Evolutionary conservation across 768 basidiomycete species (phyloP).

Genomic region (Mycena olivaceomarginata): DNA sequence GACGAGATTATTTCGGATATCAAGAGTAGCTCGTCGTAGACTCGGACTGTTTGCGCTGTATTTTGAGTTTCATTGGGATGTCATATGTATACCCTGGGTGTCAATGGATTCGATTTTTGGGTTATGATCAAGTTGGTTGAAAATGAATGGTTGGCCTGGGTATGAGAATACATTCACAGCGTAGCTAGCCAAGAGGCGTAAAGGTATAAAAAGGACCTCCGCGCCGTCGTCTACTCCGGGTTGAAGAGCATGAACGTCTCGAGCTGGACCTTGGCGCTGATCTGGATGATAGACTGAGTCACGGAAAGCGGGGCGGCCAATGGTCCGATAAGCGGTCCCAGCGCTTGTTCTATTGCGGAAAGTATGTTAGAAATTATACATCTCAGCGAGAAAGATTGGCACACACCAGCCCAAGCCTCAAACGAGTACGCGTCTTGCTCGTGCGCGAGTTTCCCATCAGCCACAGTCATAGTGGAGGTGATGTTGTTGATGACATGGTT

Average conservation of each 20-base stretch:
- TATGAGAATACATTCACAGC: too few species aligned
- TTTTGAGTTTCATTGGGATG: neutral
- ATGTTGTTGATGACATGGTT: constrained; percentile 33
- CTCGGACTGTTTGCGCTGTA: neutral
- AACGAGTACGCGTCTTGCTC: constrained; percentile 31
- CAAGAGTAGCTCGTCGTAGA: neutral
- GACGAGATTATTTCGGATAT: constrained; percentile 27
- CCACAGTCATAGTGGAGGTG: constrained; percentile 21
- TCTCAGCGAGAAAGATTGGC: neutral
- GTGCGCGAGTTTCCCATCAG: constrained; percentile 3
- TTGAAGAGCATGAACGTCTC: constrained; percentile 30
- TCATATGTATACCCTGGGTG: too few species aligned
- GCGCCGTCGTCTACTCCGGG: neutral
- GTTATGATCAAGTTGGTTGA: too few species aligned
- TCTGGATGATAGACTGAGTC: constrained; percentile 16
- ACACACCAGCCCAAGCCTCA: constrained; percentile 26
- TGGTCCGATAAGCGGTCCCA: constrained; percentile 20
- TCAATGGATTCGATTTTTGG: too few species aligned
- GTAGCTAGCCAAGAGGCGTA: too few species aligned
- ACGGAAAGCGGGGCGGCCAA: constrained; percentile 15
- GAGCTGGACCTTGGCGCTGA: constrained; percentile 15
- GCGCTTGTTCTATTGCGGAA: constrained; percentile 16
- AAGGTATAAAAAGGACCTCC: too few species aligned
- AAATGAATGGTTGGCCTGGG: too few species aligned
- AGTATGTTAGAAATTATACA: neutral